phyloP scores from a whole-genome alignment of 768 basidiomycete species.

The Favolaschia claudopus region DNA sequence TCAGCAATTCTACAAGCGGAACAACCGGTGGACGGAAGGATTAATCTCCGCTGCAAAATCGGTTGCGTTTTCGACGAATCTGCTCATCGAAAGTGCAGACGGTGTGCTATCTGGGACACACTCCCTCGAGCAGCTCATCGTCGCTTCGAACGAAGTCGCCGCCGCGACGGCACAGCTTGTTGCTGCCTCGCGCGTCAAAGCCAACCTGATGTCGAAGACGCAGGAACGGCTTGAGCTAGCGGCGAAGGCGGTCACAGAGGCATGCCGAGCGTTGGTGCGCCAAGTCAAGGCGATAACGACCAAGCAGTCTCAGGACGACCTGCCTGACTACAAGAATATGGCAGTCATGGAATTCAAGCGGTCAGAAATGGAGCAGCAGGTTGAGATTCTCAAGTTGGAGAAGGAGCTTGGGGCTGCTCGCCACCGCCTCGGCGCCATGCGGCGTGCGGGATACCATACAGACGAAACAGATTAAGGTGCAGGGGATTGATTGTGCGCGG shows the following conservation, averaged over 20 bases:
- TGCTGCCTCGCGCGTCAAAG: constrained; percentile 97
- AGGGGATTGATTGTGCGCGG: not conserved
- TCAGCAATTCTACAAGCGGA: constrained; percentile 99
- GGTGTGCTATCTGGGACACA: constrained; percentile 97
- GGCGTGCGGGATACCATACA: constrained; percentile 89
- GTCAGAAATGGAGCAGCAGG: constrained; percentile 98
- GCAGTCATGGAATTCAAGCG: constrained; percentile 95
- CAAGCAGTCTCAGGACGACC: constrained; percentile 79
- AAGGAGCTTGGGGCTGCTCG: constrained; percentile 92
- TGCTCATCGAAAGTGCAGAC: constrained; percentile 97
- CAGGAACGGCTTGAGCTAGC: constrained; percentile 96
- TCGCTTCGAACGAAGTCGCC: constrained; percentile 99
- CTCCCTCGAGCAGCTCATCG: constrained; percentile 97
- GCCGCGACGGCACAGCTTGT: constrained; percentile 98
- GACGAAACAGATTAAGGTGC: constrained; percentile 72
- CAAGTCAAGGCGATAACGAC: constrained; percentile 97
- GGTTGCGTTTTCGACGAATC: constrained; percentile 94
- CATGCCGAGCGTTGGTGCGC: constrained; percentile 93
- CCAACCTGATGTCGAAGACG: constrained; percentile 97
- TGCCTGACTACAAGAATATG: constrained; percentile 92
- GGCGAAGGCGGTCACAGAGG: constrained; percentile 96
- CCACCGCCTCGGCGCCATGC: constrained; percentile 83
- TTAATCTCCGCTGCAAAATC: constrained; percentile 98
- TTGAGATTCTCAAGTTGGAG: constrained; percentile 96
- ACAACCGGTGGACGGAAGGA: constrained; percentile 99